Evolutionary conservation across 176 grass and related monocot genomes (phyloP), one percentile per base, ranked within the genome.

Genomic region (Oryza glumipatula): DNA sequence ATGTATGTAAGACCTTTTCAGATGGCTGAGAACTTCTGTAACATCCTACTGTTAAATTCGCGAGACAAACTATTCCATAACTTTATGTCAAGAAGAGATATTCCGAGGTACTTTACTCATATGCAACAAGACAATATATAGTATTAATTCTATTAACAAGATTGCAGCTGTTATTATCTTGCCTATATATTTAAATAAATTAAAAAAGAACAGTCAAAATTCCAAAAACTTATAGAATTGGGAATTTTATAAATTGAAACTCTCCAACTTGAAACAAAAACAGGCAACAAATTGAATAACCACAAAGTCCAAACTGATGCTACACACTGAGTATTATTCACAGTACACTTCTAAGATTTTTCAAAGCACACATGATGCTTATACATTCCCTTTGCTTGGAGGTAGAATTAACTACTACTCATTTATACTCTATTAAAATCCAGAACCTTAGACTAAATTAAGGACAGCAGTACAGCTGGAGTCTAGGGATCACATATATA

Each of bases 401-500:
- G 19, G 47, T 49, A 16, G 6, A 70, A 64, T 51, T 15, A 75
- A 24, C 22, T 71, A 89, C 11, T 65, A 48, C 8, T 65, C 44
- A 48, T 23, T 56, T 76, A 38, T 45, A 14, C 63, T 74, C n/a
- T 68, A 71, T 36, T 74, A 81, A 82, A 75, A 58, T 9, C 43
- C 1, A 33, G 66, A 67, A 43, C n/a, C 38, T 75, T 65, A 51
- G 17, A 24, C 67, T 73, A 41, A 79, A 44, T 44, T 44, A 44
- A 49, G 38, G 47, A 74, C 63, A 69, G n/a, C 10, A 23, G 7
- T 63, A 23, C 47, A 39, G 7, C 68, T 83, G 33, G 39, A 65
- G 69, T 43, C 60, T 77, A 58, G 54, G 22, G 60, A 83, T 83
- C 21, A 83, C 17, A 86, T 81, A 69, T 60, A 46, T 81, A 69